A percentile compares a stretch with the other conserved stretches of the same genome.
phyloP scores from a whole-genome alignment of 805 yeast species.

The Sugiyamaella marilandica region DNA sequence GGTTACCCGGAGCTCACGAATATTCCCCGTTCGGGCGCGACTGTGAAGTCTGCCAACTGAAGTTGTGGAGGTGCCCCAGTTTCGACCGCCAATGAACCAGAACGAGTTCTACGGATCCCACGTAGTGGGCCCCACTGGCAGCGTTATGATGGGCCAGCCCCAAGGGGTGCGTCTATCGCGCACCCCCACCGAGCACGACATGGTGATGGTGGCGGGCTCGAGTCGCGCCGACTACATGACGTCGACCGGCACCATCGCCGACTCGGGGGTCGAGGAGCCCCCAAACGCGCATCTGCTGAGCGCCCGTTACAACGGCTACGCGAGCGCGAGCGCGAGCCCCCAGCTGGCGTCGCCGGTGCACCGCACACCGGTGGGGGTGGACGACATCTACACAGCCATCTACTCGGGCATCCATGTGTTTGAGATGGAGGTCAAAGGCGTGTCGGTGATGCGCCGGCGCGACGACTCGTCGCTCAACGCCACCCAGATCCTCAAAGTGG shows the following conservation, averaged over 20 bases:
- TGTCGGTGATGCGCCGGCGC: slow-evolving; percentile 62
- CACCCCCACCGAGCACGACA: background rate
- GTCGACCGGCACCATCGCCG: slow-evolving; percentile 6
- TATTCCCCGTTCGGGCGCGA: slow-evolving; percentile 1
- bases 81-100: background rate
- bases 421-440: slow-evolving; percentile 57
- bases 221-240: slow-evolving; percentile 8
- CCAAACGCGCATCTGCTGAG: background rate
- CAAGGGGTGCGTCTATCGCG: background rate
- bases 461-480: slow-evolving; percentile 66
- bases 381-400: slow-evolving; percentile 48
- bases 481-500: slow-evolving; percentile 64
- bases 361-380: background rate
- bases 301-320: background rate
- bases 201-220: background rate
- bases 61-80: background rate
- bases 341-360: slow-evolving; percentile 1
- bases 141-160: background rate
- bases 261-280: background rate
- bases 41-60: background rate
- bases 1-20: slow-evolving; percentile 1
- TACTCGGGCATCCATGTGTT: slow-evolving; percentile 58
- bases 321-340: slow-evolving; percentile 7
- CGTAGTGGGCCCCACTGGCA: background rate
- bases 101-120: slow-evolving; percentile 4